Conservation (phyloP, 768 basidiomycete species). For the Trichaptum fuscoviolaceum region DNA sequence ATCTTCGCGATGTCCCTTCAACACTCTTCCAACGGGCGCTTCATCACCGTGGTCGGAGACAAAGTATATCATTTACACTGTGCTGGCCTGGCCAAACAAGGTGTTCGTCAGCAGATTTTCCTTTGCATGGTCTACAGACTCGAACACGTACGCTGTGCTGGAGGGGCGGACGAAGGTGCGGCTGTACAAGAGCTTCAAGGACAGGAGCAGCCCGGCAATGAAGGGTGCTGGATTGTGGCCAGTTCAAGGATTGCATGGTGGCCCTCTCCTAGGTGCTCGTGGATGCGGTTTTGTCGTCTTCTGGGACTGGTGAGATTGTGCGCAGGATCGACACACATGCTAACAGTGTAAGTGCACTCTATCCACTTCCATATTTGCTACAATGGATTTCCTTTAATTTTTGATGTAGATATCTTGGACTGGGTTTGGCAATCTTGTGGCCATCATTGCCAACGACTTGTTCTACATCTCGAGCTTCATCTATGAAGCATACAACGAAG, state of each 20-base stretch:
- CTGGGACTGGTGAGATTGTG: too few relatives aligned
- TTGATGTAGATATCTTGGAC: constrained; percentile 79
- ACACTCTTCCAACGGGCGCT: too few relatives aligned
- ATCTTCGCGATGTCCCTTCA: too few relatives aligned
- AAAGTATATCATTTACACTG: constrained; percentile 98
- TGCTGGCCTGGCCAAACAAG: constrained; percentile 98
- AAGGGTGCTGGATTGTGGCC: too few relatives aligned
- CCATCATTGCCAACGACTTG: constrained; percentile 82
- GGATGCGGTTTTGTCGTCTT: too few relatives aligned
- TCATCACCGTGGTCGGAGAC: too few relatives aligned
- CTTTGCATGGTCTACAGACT: constrained; percentile 96
- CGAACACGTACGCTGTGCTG: too few relatives aligned
- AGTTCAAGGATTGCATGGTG: too few relatives aligned
- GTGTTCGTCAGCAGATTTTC: constrained; percentile 87
- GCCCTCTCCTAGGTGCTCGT: too few relatives aligned
- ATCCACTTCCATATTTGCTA: not conserved
- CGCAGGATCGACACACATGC: constrained; percentile 96
- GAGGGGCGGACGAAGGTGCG: too few relatives aligned
- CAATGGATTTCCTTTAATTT: constrained; percentile 10
- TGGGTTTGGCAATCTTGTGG: constrained; percentile 81
- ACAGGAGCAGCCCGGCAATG: too few relatives aligned
- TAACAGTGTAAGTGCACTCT: constrained; percentile 66
- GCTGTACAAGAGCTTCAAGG: too few relatives aligned
- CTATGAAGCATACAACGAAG: constrained; percentile 77
- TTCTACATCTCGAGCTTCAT: constrained; percentile 92